These are phyloP conservation scores for Amanita phalloides DNA, from an alignment of 768 basidiomycete species.

Conservation along the genomic window DNA sequence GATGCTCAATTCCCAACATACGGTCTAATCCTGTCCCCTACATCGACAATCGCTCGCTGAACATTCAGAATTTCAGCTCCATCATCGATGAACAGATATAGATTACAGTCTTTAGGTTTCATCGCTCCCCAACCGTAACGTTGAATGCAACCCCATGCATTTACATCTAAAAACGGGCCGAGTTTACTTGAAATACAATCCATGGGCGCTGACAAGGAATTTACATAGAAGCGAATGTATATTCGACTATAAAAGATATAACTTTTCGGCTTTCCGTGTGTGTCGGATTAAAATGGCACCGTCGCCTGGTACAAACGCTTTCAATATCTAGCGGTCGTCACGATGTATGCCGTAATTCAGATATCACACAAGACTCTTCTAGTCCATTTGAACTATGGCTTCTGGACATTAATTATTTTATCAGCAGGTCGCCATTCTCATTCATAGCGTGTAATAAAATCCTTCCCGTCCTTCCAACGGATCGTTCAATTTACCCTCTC, in stretches of 20 bases:
- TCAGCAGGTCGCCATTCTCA: no score
- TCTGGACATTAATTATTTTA: no score
- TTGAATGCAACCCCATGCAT: background rate
- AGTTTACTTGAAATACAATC: no score
- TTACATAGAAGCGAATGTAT: background rate
- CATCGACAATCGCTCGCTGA: no score
- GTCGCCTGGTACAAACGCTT: background rate
- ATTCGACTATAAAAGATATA: background rate
- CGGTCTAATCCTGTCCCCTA: no score
- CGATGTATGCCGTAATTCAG: background rate
- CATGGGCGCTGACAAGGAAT: background rate
- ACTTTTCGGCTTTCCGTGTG: background rate
- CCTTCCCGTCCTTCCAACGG: conserved; percentile 25
- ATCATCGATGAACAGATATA: background rate
- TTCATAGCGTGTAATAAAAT: conserved; percentile 28
- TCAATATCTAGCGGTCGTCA: no score
- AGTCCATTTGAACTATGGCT: no score
- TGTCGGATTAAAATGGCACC: background rate
- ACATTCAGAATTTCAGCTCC: background rate
- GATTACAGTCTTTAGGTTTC: background rate
- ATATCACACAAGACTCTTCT: no score
- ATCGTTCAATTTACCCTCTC: conserved; percentile 20
- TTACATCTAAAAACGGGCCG: background rate
- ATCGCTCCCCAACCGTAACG: background rate
- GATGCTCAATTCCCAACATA: no score